A percentile compares a stretch with the other conserved stretches of the same genome.
Conservation (phyloP, 2,329 filamentous ascomycete species). For the Aaosphaeria arxii region DNA sequence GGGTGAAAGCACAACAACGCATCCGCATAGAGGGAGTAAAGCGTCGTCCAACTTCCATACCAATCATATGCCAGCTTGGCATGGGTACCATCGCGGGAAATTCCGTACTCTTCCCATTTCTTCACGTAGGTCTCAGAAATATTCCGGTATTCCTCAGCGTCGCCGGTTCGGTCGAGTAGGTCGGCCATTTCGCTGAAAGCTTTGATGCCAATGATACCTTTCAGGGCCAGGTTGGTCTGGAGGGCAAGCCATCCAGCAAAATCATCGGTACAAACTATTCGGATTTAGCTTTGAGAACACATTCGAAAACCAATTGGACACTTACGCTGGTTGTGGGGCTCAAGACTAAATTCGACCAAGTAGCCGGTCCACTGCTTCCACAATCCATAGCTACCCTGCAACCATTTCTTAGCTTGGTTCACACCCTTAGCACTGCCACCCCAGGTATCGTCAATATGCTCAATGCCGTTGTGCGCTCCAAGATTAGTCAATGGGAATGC, state of each 20-base stretch:
- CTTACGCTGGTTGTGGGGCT: constrained; percentile 68
- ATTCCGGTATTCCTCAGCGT: constrained; percentile 60
- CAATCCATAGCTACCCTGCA: constrained; percentile 66
- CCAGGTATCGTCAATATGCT: constrained; percentile 61
- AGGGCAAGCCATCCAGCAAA: constrained; percentile 76
- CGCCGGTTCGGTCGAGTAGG: constrained; percentile 56
- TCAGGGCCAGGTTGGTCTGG: constrained; percentile 79
- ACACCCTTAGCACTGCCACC: constrained; percentile 53
- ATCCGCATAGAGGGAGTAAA: constrained; percentile 85
- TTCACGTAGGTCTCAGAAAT: constrained; percentile 65
- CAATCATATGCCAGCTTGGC: constrained; percentile 78
- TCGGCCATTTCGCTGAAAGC: constrained; percentile 71
- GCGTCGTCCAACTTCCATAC: constrained; percentile 77
- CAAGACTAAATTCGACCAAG: constrained; percentile 70
- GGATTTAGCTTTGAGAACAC: constrained; percentile 6
- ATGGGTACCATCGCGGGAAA: constrained; percentile 67
- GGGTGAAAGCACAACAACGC: constrained; percentile 77
- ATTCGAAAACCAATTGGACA: not conserved
- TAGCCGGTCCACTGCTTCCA: constrained; percentile 79
- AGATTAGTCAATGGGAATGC: constrained; percentile 50
- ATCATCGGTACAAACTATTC: constrained; percentile 71
- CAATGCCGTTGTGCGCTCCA: constrained; percentile 50
- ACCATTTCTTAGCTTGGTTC: constrained; percentile 61
- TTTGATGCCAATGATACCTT: constrained; percentile 78
- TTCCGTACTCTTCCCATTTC: constrained; percentile 69